These are phyloP conservation scores for Crithidia acanthocephali DNA, from an alignment of 208 protist genomes.

Conservation along the genomic window DNA sequence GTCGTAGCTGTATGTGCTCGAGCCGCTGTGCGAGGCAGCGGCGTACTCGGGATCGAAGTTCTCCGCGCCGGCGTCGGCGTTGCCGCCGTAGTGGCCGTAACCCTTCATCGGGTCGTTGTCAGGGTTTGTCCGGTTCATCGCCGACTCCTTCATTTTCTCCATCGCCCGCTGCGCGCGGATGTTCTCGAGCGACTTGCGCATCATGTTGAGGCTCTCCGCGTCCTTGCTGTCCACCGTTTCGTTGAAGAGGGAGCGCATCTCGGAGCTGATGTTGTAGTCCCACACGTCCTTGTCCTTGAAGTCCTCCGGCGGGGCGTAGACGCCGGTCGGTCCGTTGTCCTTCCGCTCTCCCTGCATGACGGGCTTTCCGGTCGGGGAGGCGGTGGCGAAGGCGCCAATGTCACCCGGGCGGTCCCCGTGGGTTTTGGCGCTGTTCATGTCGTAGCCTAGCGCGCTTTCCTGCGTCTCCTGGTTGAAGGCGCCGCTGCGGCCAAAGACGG, in stretches of 20 bases:
- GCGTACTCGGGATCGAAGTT: conserved; percentile 61
- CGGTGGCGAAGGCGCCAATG: conserved; percentile 56
- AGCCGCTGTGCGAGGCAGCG: conserved; percentile 4
- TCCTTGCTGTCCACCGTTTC: conserved; percentile 75
- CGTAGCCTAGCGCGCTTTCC: conserved; percentile 81
- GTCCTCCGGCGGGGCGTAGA: conserved; percentile 78
- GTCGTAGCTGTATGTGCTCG: conserved; percentile 23
- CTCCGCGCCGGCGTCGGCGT: conserved; percentile 36
- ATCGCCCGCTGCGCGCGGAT: conserved; percentile 77
- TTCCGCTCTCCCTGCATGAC: conserved; percentile 77
- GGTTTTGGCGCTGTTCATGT: conserved; percentile 85
- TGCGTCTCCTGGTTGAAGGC: conserved; percentile 90
- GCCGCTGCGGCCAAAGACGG: conserved; percentile 83
- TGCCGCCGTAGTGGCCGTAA: conserved; percentile 54
- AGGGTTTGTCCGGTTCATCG: conserved; percentile 48
- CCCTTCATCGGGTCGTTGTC: conserved; percentile 37
- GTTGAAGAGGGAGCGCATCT: conserved; percentile 83
- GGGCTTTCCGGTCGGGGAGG: conserved; percentile 52
- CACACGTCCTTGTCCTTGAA: conserved; percentile 87
- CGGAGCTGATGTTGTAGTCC: conserved; percentile 76
- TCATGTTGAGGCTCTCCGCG: conserved; percentile 77
- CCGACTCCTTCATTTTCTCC: conserved; percentile 88
- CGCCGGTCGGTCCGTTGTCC: conserved; percentile 82
- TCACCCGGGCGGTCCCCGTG: conserved; percentile 80
- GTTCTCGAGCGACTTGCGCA: conserved; percentile 89